Evolutionary conservation across 768 basidiomycete genomes (phyloP), one percentile per base, ranked within the genome.

Genomic region (Xanthoconium stramineum): DNA sequence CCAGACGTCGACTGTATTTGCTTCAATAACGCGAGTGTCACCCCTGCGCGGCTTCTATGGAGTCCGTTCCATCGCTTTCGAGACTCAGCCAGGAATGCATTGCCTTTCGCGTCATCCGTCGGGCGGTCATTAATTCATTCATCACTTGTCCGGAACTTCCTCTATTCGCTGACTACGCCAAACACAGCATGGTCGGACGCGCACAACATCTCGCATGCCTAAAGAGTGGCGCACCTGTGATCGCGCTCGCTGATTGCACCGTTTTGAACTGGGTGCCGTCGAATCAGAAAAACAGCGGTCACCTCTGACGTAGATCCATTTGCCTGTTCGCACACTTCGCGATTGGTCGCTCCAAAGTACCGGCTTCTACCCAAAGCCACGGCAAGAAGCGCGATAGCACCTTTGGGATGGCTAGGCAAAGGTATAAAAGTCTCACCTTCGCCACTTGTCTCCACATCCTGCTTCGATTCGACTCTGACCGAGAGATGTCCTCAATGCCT

Each of bases 401-500:
- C 40, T 8, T 10, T 15, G 15, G 35, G 52, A 35, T 54, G 24
- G 32, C 33, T 40, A 49, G 42, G 32, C 44, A 20, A 33, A 32
- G 24, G 47, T 63, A 67, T 64, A 67, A 66, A 67, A 17, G 38
- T 17, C 43, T 47, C 19, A 6, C 10, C 20, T 38, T 53, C 15
- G 19, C 30, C 43, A n/a, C 36, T 35, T 51, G 29, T 29, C 30
- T 37, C 6, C 20, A 12, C 48, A 57, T 47, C 45, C n/a, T 20
- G 24, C 14, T 50, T 43, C 8, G 5, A 17, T 47, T 42, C 46
- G 17, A 50, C 48, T n/a, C 43, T 17, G n/a, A 33, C 32, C 12
- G 15, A 33, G 13, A 49, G 51, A 68, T 68, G 67, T 69, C 67
- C 19, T 45, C 61, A 36, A 38, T 54, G 11, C 48, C 63, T 32